Conservation (phyloP, 495 filamentous ascomycete species). For the Hapsidospora chrysogenum region DNA sequence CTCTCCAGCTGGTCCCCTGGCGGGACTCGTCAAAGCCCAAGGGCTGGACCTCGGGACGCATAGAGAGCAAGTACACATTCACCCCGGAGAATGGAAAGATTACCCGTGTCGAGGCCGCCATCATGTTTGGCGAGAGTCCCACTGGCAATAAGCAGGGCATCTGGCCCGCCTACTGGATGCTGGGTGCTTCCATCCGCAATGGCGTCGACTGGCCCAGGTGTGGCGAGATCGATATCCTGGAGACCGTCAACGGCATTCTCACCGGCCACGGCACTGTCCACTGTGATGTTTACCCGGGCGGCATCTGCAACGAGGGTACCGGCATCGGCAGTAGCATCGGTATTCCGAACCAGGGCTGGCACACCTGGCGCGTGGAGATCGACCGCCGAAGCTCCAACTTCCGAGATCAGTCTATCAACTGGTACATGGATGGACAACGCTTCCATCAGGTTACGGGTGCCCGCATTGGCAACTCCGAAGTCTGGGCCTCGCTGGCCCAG, state of each 20-base stretch:
- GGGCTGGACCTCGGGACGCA: constrained; percentile 29
- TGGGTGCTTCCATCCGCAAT: constrained; percentile 23
- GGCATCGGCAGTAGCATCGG: constrained; percentile 16
- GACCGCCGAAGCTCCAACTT: constrained; percentile 22
- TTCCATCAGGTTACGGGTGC: constrained; percentile 22
- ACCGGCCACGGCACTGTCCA: constrained; percentile 30
- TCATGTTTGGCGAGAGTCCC: constrained; percentile 24
- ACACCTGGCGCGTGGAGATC: constrained; percentile 28
- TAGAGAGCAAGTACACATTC: constrained; percentile 29
- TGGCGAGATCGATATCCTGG: constrained; percentile 35
- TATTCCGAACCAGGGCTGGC: constrained; percentile 25
- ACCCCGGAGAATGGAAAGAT: constrained; percentile 17
- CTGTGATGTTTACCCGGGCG: constrained; percentile 24
- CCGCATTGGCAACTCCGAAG: constrained; percentile 14
- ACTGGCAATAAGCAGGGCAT: constrained; percentile 25
- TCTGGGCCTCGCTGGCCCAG: constrained; percentile 21
- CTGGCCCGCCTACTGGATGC: constrained; percentile 38
- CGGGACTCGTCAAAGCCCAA: constrained; percentile 10
- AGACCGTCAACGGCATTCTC: constrained; percentile 26
- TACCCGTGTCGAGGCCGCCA: constrained; percentile 23
- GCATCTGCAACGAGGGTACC: constrained; percentile 28
- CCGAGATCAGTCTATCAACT: constrained; percentile 26
- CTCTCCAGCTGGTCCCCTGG: constrained; percentile 29
- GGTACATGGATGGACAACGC: constrained; percentile 25
- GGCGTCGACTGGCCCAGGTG: constrained; percentile 26